phyloP scores from a whole-genome alignment of 2,329 filamentous ascomycete genomes.

The Torrubiella hemipterigena region DNA sequence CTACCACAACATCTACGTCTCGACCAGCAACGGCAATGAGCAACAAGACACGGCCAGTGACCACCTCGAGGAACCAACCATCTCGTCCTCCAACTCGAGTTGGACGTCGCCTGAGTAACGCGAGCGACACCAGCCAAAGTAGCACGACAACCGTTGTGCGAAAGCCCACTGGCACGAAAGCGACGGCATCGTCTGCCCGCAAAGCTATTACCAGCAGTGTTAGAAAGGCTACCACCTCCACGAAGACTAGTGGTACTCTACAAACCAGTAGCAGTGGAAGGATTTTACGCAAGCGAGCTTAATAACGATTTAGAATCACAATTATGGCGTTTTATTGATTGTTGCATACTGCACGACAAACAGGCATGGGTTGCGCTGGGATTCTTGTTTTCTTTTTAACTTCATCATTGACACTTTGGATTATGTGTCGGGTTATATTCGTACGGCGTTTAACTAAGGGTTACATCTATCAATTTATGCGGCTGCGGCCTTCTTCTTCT shows the following conservation, averaged over 20 bases:
- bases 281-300: conserved; percentile 43
- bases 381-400: conserved; percentile 7
- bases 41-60: conserved; percentile 10
- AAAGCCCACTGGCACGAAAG: conserved; percentile 30
- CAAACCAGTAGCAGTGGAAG: conserved; percentile 35
- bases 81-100: conserved; percentile 31
- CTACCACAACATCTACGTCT: too few relatives aligned
- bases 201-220: conserved; percentile 42
- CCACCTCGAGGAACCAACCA: conserved; percentile 19
- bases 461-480: conserved; percentile 6
- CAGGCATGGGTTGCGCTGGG: conserved; percentile 3
- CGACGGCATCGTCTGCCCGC: conserved; percentile 26
- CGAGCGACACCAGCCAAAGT: conserved; percentile 50
- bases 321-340: too few relatives aligned
- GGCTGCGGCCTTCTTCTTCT: conserved; percentile 49
- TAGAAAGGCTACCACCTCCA: conserved; percentile 36
- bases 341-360: too few relatives aligned
- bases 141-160: conserved; percentile 55
- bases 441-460: conserved; percentile 1
- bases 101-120: conserved; percentile 41
- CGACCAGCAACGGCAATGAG: conserved; percentile 30
- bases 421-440: conserved; percentile 1
- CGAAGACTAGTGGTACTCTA: conserved; percentile 25
- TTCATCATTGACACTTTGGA: conserved; percentile 3
- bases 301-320: too few relatives aligned